Base-by-base conservation (phyloP, 331 rosid species). In the Erythrophleum ivorense region DNA sequence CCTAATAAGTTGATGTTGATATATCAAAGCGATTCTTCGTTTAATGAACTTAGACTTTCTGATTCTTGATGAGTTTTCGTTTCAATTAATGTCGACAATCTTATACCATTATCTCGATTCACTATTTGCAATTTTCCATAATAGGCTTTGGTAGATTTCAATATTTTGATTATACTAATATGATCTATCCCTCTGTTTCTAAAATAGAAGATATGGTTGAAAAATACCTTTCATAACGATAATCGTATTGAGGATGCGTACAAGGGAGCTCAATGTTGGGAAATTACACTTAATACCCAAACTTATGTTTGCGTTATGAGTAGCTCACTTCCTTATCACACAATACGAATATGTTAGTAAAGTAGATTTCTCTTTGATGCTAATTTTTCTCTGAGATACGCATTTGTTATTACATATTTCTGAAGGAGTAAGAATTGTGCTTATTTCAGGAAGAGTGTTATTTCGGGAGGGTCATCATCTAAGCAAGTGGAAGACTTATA, bases 381-480 rank as follows among this genome's bases (percentile, higher is more conserved):
- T 55, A n/a, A 55, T 71, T 34, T 5, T 34, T 50, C 18, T 36
- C 57, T 24, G 36, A 21, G 52, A 46, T 72, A 2, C 3, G 18
- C 40, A 49, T 57, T 38, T 34, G 6, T 65, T n/a, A 4, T 64
- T 9, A 11, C 18, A 67, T 50, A 45, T 49, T 68, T 52, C 41
- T 46, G 1, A 19, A 81, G 29, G 65, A 59, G 45, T 43, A 12
- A 72, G 9, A 81, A 71, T 34, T 45, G 76, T 66, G 77, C 21
- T 50, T 76, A 67, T 79, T 73, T 19, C 83, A 88, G 89, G 91
- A 71, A 89, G 74, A 65, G 80, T 43, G 31, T 57, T 80, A 16
- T 87, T 73, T 85, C 81, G 73, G 76, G 78, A 58, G 53, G 75
- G 76, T 73, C 81, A 58, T 53, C 85, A 55, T 66, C 82, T 83